A percentile compares a stretch with the other conserved stretches of the same genome.
Conservation (phyloP, 106 monocot species). For the Acanthochlamys bracteata region DNA sequence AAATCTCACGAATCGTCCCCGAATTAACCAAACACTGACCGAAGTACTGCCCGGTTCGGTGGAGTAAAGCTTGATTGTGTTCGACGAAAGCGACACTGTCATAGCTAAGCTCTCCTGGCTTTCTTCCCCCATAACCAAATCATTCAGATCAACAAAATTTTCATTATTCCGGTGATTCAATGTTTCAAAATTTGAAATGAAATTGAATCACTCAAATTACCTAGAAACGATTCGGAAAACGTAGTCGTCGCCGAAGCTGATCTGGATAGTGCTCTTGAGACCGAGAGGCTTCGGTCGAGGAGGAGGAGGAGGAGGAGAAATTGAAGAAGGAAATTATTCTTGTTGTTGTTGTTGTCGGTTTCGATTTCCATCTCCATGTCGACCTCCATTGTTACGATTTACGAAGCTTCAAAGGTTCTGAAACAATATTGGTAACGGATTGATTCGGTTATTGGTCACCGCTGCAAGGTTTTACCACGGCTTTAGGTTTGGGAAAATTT, state of each 20-base stretch:
- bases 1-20: conserved; percentile 68
- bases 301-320: conserved; percentile 4
- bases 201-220: conserved; percentile 14
- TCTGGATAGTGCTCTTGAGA: conserved; percentile 69
- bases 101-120: conserved; percentile 67
- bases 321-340: not conserved
- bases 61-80: conserved; percentile 87
- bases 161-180: not conserved
- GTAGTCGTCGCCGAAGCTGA: conserved; percentile 91
- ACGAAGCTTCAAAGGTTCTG: too few species aligned
- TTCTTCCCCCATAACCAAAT: conserved; percentile 5
- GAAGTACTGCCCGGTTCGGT: conserved; percentile 69
- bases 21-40: conserved; percentile 81
- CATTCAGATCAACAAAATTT: not conserved
- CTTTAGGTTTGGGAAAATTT: too few species aligned
- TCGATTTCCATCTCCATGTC: conserved; percentile 25
- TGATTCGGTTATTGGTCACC: too few species aligned
- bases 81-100: conserved; percentile 82
- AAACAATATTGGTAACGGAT: too few species aligned
- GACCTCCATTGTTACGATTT: conserved; percentile 1
- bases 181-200: not conserved
- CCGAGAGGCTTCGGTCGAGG: conserved; percentile 47
- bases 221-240: conserved; percentile 89
- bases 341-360: too few species aligned
- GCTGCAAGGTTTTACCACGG: too few species aligned